Percentiles rank a stretch among this genome's conserved stretches.
phyloP scores from a whole-genome alignment of 2,329 filamentous ascomycete genomes.

The Nothophoma quercina region DNA sequence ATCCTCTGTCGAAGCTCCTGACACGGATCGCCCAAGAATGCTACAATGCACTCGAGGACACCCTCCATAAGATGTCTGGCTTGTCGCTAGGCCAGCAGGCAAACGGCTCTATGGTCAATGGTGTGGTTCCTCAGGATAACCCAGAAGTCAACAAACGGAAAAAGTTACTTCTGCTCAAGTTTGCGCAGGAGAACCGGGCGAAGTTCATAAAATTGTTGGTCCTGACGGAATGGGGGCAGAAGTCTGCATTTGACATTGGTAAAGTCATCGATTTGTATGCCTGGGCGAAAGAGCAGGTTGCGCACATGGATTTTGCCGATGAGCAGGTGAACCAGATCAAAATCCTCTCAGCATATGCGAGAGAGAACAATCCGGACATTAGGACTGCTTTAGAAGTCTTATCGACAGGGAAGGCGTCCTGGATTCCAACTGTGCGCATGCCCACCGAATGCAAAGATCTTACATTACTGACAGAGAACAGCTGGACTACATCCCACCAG shows the following conservation, averaged over 20 bases:
- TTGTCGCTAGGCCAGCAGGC: slow-evolving; percentile 67
- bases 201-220: slow-evolving; percentile 95
- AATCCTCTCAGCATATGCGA: slow-evolving; percentile 72
- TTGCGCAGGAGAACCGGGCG: slow-evolving; percentile 79
- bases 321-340: slow-evolving; percentile 73
- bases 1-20: slow-evolving; percentile 77
- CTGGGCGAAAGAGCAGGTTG: slow-evolving; percentile 63
- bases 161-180: slow-evolving; percentile 77
- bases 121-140: slow-evolving; percentile 40
- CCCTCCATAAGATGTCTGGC: slow-evolving; percentile 73
- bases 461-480: slow-evolving; percentile 42
- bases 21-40: slow-evolving; percentile 82
- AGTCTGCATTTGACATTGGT: slow-evolving; percentile 71
- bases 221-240: slow-evolving; percentile 85
- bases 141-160: slow-evolving; percentile 59
- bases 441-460: neutral
- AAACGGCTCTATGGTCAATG: slow-evolving; percentile 53
- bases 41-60: slow-evolving; percentile 77
- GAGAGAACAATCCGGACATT: slow-evolving; percentile 88
- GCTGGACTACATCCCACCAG: slow-evolving; percentile 79
- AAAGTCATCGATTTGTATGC: slow-evolving; percentile 86
- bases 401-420: slow-evolving; percentile 76
- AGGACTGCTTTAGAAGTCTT: slow-evolving; percentile 87
- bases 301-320: slow-evolving; percentile 55
- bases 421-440: slow-evolving; percentile 76